phyloP scores from a whole-genome alignment of 2,329 filamentous ascomycete species.

The Sclerotinia borealis region DNA sequence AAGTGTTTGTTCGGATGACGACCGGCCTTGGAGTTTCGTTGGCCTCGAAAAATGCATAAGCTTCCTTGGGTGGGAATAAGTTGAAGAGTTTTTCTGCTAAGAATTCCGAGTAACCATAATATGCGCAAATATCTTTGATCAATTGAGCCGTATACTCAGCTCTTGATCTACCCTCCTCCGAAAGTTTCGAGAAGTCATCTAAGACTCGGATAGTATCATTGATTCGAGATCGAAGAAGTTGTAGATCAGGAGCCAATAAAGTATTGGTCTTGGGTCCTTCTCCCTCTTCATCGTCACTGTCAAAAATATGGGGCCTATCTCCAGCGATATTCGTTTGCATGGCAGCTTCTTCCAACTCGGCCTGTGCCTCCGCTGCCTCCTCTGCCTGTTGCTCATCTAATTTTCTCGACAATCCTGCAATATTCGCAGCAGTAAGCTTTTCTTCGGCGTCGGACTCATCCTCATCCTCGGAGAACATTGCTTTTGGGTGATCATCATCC shows the following conservation, averaged over 20 bases:
- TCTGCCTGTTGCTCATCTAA: conserved; percentile 71
- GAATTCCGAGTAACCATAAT: conserved; percentile 93
- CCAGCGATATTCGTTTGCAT: conserved; percentile 90
- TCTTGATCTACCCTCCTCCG: conserved; percentile 73
- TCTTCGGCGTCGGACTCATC: conserved; percentile 85
- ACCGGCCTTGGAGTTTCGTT: conserved; percentile 93
- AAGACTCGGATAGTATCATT: conserved; percentile 90
- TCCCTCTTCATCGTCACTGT: conserved; percentile 56
- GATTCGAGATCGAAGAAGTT: conserved; percentile 80
- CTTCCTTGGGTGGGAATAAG: conserved; percentile 87
- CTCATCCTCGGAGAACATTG: conserved; percentile 94
- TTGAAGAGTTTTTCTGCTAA: conserved; percentile 94
- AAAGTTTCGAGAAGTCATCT: conserved; percentile 77
- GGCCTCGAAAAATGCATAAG: conserved; percentile 97
- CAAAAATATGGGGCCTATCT: conserved; percentile 62
- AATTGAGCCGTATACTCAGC: conserved; percentile 84
- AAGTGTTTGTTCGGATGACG: conserved; percentile 94
- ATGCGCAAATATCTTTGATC: conserved; percentile 85
- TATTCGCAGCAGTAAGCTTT: conserved; percentile 89
- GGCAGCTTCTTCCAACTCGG: conserved; percentile 77
- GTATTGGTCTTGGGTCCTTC: conserved; percentile 52
- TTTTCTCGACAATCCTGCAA: conserved; percentile 81
- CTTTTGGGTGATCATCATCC: conserved; percentile 52
- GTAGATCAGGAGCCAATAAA: conserved; percentile 79
- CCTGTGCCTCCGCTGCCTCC: conserved; percentile 76